Base-by-base conservation (phyloP, 305 asterid genomes). In the Plantago coronopus region DNA sequence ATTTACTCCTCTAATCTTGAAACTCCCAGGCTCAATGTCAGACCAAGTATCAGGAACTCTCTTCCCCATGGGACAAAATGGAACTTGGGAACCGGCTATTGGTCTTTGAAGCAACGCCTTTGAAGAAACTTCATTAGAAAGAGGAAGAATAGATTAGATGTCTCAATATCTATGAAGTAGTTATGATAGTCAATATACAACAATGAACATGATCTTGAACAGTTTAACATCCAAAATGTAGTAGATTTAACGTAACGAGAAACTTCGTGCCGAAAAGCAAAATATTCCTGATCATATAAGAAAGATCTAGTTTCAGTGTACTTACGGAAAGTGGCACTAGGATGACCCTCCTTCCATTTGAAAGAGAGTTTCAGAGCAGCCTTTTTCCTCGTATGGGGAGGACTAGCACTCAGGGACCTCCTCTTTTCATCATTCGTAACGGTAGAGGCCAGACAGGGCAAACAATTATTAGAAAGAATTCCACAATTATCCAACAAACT, bases 31-130 rank as follows among this genome's bases (percentile, higher is more conserved):
- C 69, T 89, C 96, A 59, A 94, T 74, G 4, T 74, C 85, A 10
- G 99, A 89, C 99, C 99, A 94, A 79, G 84, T 89, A 66, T 94
- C 95, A 0, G 91, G 83, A 56, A 87, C 81, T 77, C 84, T 85
- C 85, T 94, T 94, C 69, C 86, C 97, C 71, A 82, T 48, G 27
- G 95, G 97, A 57, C 95, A 87, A 54, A 79, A 86, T 2, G 99
- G 96, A 60, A 94, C 96, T 74, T 89, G 99, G 48, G 97, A 76
- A 68, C 99, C 99, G 38, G 97, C 97, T 56, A 79, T 68, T 31
- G 97, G 99, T 66, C 89, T 84, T 61, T 70, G 95, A 48, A 94
- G 72, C 51, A 87, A 69, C 20, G 78, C 59, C 81, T 87, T 94
- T 4, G 95, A 89, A 59, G 96, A 89, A 78, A 94, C 99, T 94